These are phyloP conservation scores for Cercospora janseana DNA, from an alignment of 2,329 filamentous ascomycete species.

Conservation along the genomic window DNA sequence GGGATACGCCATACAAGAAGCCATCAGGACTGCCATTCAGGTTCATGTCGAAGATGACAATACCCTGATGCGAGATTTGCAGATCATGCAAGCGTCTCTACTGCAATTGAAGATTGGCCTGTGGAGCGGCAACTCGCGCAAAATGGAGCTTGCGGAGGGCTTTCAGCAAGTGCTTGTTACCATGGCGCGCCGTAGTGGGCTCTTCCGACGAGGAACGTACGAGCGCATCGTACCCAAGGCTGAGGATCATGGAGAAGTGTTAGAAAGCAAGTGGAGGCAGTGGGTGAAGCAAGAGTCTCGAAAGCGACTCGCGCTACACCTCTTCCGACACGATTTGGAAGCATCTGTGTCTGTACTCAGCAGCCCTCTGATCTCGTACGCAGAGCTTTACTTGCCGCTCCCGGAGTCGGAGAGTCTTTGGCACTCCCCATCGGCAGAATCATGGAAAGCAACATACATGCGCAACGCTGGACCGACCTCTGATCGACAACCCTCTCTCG, in stretches of 20 bases:
- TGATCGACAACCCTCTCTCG: constrained; percentile 51
- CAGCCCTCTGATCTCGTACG: constrained; percentile 65
- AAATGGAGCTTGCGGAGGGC: constrained; percentile 60
- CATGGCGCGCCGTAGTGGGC: constrained; percentile 55
- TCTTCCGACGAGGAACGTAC: constrained; percentile 53
- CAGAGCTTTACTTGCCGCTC: constrained; percentile 65
- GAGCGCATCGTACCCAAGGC: constrained; percentile 49
- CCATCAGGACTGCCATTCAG: constrained; percentile 42
- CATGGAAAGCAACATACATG: constrained; percentile 65
- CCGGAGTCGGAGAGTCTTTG: constrained; percentile 63
- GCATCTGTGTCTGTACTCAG: constrained; percentile 65
- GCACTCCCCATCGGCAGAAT: constrained; percentile 60
- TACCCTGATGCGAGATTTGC: constrained; percentile 51
- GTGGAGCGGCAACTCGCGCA: constrained; percentile 59
- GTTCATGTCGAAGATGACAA: constrained; percentile 52
- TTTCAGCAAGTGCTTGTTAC: constrained; percentile 56
- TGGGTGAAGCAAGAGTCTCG: constrained; percentile 67
- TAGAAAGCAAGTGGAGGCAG: constrained; percentile 64
- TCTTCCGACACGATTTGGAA: constrained; percentile 65
- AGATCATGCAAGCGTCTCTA: constrained; percentile 52
- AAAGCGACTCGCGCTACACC: constrained; percentile 66
- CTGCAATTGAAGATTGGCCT: constrained; percentile 54
- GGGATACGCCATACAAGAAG: constrained; percentile 54
- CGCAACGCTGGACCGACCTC: constrained; percentile 37
- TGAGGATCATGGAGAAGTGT: constrained; percentile 55